Evolutionary conservation across 495 filamentous ascomycete genomes (phyloP).

Genomic region (Glonium stellatum): DNA sequence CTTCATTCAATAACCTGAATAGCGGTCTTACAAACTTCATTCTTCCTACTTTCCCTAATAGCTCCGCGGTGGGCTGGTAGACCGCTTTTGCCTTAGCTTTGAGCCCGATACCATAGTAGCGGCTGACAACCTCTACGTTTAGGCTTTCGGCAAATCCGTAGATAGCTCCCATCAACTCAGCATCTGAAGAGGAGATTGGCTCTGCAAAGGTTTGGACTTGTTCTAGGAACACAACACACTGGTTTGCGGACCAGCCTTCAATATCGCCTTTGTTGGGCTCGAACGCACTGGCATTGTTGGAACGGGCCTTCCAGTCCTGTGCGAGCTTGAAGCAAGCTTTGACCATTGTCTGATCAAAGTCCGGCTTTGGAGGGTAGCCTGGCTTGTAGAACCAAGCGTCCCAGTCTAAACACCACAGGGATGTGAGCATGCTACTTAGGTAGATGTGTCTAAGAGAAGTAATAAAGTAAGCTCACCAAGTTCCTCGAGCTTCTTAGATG

Average conservation of each 20-base stretch:
- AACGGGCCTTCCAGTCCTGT: constrained; percentile 62
- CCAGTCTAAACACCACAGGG: constrained; percentile 60
- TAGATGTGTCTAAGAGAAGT: neutral
- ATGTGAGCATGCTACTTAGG: neutral
- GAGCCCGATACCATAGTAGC: constrained; percentile 73
- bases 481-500: constrained; percentile 56
- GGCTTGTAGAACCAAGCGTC: constrained; percentile 77
- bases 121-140: constrained; percentile 77
- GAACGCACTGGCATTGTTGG: constrained; percentile 42
- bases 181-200: constrained; percentile 54
- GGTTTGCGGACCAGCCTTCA: constrained; percentile 67
- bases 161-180: constrained; percentile 58
- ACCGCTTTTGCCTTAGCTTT: constrained; percentile 59
- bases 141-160: constrained; percentile 63
- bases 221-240: constrained; percentile 86
- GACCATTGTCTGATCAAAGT: constrained; percentile 81
- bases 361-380: constrained; percentile 80
- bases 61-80: constrained; percentile 60
- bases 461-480: constrained; percentile 3
- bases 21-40: constrained; percentile 96
- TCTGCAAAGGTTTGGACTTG: constrained; percentile 55
- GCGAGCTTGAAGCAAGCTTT: constrained; percentile 79
- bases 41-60: constrained; percentile 74
- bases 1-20: constrained; percentile 61
- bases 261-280: constrained; percentile 62